Evolutionary conservation across 352 stramenopile species (phyloP), one percentile per base, ranked within the genome.

Genomic region (Phytopythium montanum): DNA sequence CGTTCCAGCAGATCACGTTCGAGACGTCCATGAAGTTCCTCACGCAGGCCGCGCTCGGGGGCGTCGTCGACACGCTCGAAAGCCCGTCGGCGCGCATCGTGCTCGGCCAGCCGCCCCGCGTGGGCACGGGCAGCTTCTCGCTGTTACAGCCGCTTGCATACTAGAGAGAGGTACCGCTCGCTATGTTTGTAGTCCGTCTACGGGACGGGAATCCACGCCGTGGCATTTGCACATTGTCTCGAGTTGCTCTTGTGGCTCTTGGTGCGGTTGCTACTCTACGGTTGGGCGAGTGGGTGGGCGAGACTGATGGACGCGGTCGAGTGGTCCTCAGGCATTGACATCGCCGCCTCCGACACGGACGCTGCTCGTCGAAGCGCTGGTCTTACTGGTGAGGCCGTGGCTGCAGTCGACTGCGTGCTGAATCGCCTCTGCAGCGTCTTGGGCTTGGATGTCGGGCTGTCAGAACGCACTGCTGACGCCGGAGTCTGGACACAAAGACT

Each of bases 1-100:
- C 96, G 25, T 97, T 99, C 68, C 86, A 99, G 68, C 96, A 99
- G 78, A 99, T 99, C 89, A 99, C 96, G 75, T 99, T 99, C 76
- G 98, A 99, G 81, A 99, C 97, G 39, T 99, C 97, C 28, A 97
- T 97, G 64, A 95, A 97, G 39, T 99, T 99, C 73, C 79, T 99
- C 59, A 98, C 95, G 12, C 80, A 98, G 59, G 97, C 97, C 25
- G 97, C 97, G 45, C 65, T 99, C 16, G 85, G 91, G 51, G 85
- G 87, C 26, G 68, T 94, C 16, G 82, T 78, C 57, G 97, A 99
- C 68, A 70, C 83, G 45, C 80, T 99, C 48, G 87, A 96, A 61
- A 97, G 87, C 60, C 94, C 97, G 29, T 99, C 95, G 60, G 92
- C 94, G 21, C 96, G 96, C 28, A 90, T 99, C 65, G 96, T 99